Evolutionary conservation across 352 stramenopile genomes (phyloP).

Genomic region (Globisporangium canariense): DNA sequence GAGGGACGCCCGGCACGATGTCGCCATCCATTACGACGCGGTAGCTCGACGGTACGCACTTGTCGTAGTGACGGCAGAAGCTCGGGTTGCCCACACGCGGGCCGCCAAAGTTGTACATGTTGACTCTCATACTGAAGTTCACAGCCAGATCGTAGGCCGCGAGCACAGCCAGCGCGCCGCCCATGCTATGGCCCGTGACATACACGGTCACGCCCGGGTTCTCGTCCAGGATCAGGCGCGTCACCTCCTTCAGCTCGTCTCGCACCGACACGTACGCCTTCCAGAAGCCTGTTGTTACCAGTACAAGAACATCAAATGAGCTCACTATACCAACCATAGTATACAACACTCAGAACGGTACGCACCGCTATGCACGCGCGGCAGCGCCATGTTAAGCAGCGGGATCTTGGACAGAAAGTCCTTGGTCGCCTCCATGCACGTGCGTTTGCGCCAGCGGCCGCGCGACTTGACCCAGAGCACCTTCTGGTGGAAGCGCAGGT

Average conservation of each 20-base stretch:
- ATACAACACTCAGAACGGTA: neutral
- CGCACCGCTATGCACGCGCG: conserved; percentile 78
- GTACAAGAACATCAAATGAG: conserved; percentile 3
- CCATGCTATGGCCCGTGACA: conserved; percentile 91
- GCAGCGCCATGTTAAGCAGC: conserved; percentile 80
- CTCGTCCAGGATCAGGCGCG: conserved; percentile 76
- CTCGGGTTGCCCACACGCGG: conserved; percentile 83
- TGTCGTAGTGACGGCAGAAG: conserved; percentile 77
- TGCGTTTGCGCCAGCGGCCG: conserved; percentile 41
- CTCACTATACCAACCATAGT: neutral
- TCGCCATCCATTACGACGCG: conserved; percentile 82
- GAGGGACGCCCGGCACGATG: conserved; percentile 68
- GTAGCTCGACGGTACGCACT: conserved; percentile 72
- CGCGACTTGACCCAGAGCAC: conserved; percentile 78
- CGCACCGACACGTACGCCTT: conserved; percentile 80
- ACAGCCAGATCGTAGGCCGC: conserved; percentile 82
- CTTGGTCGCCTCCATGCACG: conserved; percentile 58
- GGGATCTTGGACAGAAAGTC: conserved; percentile 72
- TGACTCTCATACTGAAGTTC: conserved; percentile 83
- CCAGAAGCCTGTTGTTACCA: conserved; percentile 61
- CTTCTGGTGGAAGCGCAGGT: conserved; percentile 77
- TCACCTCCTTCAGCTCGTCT: conserved; percentile 71
- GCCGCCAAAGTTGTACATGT: conserved; percentile 90
- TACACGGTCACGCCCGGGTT: conserved; percentile 87
- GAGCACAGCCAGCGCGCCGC: conserved; percentile 87